Percentiles rank a stretch among this genome's conserved stretches.
phyloP scores from a whole-genome alignment of 164 flowering plant genomes.

The Litsea cubeba region DNA sequence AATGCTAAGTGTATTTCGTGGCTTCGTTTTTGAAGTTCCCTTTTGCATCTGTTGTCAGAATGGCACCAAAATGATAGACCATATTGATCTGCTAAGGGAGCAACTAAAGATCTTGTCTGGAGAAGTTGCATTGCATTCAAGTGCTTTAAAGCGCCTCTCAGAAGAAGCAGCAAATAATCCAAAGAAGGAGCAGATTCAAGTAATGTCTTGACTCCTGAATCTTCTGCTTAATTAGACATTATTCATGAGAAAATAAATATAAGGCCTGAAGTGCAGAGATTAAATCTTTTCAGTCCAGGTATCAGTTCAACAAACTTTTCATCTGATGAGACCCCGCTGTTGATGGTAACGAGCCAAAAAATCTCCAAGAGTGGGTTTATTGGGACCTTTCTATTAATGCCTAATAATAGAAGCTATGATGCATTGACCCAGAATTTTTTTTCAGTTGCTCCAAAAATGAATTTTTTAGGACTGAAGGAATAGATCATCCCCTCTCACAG shows the following conservation, averaged over 20 bases:
- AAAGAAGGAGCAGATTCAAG: conserved; percentile 58
- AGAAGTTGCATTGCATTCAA: conserved; percentile 83
- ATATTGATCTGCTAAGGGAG: conserved; percentile 81
- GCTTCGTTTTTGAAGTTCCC: neutral
- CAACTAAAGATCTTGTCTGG: conserved; percentile 86
- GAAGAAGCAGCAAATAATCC: conserved; percentile 68
- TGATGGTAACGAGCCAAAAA: neutral
- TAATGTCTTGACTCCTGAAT: conserved; percentile 26
- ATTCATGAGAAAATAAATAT: too few species aligned
- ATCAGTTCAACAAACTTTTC: neutral
- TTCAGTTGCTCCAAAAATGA: too few species aligned
- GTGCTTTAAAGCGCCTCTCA: conserved; percentile 71
- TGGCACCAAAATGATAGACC: conserved; percentile 60
- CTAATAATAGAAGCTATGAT: neutral
- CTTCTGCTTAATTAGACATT: neutral
- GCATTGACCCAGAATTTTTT: neutral
- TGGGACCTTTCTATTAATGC: neutral
- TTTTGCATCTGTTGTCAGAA: conserved; percentile 35
- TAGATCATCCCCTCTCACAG: neutral
- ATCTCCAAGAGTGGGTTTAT: neutral
- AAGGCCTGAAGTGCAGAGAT: neutral
- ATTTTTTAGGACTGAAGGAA: neutral
- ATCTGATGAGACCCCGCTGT: neutral
- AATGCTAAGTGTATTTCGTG: neutral
- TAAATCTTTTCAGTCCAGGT: too few species aligned